Conservation (phyloP, 805 yeast species). For the Starmerella tilneyi region DNA sequence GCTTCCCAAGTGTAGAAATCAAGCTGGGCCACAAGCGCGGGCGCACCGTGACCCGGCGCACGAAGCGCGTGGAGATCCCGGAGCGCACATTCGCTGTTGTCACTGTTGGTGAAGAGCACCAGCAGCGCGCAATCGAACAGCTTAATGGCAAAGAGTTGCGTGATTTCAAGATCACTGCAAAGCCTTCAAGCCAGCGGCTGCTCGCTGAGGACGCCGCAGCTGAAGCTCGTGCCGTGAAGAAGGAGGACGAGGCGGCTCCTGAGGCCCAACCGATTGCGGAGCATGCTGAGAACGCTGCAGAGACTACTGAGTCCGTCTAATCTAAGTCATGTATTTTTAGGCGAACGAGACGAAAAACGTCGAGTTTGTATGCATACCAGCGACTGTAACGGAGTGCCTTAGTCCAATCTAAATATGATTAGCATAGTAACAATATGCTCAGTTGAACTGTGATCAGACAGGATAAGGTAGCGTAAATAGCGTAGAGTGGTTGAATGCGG, state of each 20-base stretch:
- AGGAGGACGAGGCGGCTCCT: constrained; percentile 4
- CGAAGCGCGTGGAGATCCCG: constrained; percentile 14
- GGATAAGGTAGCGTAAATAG: too few species aligned
- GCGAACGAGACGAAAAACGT: not conserved
- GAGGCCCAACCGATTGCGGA: constrained; percentile 6
- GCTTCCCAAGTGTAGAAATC: constrained; percentile 11
- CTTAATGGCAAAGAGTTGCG: constrained; percentile 56
- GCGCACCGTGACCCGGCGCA: constrained; percentile 3
- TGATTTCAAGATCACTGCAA: constrained; percentile 28
- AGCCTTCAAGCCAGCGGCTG: constrained; percentile 1
- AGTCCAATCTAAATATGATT: too few species aligned
- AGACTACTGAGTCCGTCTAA: not conserved
- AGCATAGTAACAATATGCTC: too few species aligned
- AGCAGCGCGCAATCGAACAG: constrained; percentile 58
- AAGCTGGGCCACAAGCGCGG: constrained; percentile 6
- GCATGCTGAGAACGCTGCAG: constrained; percentile 14
- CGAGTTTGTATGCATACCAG: too few species aligned
- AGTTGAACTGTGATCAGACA: too few species aligned
- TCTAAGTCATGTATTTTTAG: not conserved
- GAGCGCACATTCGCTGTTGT: constrained; percentile 41
- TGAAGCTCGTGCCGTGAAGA: not conserved
- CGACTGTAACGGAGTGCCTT: too few species aligned
- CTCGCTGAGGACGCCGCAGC: not conserved
- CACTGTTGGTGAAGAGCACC: constrained; percentile 49
- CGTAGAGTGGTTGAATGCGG: too few species aligned